Evolutionary conservation across 805 yeast genomes (phyloP).

Genomic region (Saccharomycopsis schoenii): DNA sequence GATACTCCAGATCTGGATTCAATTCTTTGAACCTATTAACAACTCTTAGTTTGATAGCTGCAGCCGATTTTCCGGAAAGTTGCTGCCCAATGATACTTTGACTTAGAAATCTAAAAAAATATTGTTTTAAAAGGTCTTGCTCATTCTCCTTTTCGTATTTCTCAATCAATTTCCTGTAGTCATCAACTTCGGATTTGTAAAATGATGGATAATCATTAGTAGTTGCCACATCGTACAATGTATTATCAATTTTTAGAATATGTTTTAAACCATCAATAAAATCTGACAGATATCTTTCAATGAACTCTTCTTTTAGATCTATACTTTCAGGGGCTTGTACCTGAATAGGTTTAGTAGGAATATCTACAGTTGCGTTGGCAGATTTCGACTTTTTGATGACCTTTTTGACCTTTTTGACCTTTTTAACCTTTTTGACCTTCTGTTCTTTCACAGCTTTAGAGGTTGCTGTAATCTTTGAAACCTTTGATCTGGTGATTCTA

Average conservation of each 20-base stretch:
- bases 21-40: slow-evolving; percentile 7
- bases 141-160: slow-evolving; percentile 11
- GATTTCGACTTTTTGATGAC: neutral
- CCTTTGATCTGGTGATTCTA: slow-evolving; percentile 12
- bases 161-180: slow-evolving; percentile 1
- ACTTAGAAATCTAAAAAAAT: slow-evolving; percentile 34
- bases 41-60: slow-evolving; percentile 46
- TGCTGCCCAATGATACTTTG: slow-evolving; percentile 60
- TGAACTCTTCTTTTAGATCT: neutral
- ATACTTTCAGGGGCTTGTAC: neutral
- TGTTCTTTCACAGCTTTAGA: neutral
- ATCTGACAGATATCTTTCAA: slow-evolving; percentile 1
- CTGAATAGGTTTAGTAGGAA: neutral
- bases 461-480: neutral
- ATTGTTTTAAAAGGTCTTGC: slow-evolving; percentile 18
- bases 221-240: slow-evolving; percentile 25
- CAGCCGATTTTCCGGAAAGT: slow-evolving; percentile 74
- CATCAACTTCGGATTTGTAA: neutral
- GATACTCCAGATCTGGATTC: slow-evolving; percentile 25
- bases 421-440: too few relatives aligned
- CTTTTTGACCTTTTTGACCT: neutral
- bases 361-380: neutral
- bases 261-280: slow-evolving; percentile 29
- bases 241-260: slow-evolving; percentile 30
- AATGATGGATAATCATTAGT: slow-evolving; percentile 25